phyloP scores from a whole-genome alignment of 208 protist genomes.

The Trypanosomatidae sp. region DNA sequence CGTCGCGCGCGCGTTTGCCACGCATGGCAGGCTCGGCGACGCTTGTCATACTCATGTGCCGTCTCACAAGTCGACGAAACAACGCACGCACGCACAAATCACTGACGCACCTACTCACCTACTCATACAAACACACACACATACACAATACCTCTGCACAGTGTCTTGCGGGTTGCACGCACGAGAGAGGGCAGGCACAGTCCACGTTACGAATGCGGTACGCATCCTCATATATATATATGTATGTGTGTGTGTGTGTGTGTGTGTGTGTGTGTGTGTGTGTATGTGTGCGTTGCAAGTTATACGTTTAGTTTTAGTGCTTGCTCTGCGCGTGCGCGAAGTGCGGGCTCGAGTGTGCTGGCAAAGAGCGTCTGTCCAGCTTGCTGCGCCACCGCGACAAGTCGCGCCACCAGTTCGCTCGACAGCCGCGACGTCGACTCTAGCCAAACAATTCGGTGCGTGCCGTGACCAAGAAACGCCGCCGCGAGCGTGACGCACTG shows the following conservation, averaged over 20 bases:
- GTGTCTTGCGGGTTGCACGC: no score
- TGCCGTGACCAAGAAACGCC: constrained; percentile 49
- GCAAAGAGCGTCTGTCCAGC: constrained; percentile 22
- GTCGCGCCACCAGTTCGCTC: constrained; percentile 23
- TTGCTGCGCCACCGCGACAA: constrained; percentile 45
- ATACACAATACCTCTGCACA: no score
- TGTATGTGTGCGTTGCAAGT: no score
- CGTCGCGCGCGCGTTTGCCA: constrained; percentile 10
- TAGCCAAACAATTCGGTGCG: constrained; percentile 63
- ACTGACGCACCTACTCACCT: not conserved
- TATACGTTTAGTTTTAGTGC: no score
- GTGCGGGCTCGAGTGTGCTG: not conserved
- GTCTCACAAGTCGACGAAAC: not conserved
- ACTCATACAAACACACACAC: no score
- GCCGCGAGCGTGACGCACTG: constrained; percentile 50
- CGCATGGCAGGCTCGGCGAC: constrained; percentile 6
- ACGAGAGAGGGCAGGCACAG: no score
- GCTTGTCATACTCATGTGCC: not conserved
- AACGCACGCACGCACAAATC: not conserved
- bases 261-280: no score
- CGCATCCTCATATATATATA: no score
- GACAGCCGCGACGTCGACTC: constrained; percentile 50
- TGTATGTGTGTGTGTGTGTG: no score
- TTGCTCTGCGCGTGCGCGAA: no score
- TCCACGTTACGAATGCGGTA: no score